A percentile compares a stretch with the other conserved stretches of the same genome.
These are phyloP conservation scores for Amylocarpus encephaloides DNA, from an alignment of 2,329 filamentous ascomycete species.

Conservation along the genomic window DNA sequence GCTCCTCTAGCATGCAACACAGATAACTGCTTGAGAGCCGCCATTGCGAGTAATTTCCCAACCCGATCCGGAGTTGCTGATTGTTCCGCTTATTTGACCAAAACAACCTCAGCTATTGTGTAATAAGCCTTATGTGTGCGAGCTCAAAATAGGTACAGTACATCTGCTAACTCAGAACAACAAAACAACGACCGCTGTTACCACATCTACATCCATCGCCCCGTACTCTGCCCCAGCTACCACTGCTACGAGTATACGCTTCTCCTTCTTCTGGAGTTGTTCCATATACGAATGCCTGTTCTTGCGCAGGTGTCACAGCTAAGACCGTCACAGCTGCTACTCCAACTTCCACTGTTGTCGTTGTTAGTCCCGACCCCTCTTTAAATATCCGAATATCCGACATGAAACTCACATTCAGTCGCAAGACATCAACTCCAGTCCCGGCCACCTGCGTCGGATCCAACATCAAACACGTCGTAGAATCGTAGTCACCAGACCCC, in stretches of 20 bases:
- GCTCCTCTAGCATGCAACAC: background rate
- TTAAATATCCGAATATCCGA: background rate
- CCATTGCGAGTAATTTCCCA: background rate
- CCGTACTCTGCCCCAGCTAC: background rate
- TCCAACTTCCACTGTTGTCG: background rate
- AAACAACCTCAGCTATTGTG: background rate
- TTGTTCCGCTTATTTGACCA: background rate
- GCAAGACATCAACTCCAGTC: background rate
- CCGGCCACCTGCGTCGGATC: background rate
- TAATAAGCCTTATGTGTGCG: background rate
- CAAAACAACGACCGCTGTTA: background rate
- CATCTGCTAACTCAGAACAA: background rate
- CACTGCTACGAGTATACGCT: conserved; percentile 1
- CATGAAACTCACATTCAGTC: background rate
- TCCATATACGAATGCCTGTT: conserved; percentile 6
- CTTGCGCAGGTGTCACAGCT: conserved; percentile 6
- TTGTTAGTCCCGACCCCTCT: background rate
- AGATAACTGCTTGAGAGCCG: conserved; percentile 1
- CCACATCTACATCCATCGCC: background rate
- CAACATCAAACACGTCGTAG: background rate
- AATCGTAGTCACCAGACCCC: background rate
- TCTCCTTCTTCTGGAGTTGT: conserved; percentile 4
- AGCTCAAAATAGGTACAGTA: background rate
- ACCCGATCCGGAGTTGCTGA: conserved; percentile 3
- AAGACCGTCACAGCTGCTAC: background rate